These are phyloP conservation scores for Capsicum pubescens DNA, from an alignment of 257 asterid species.

Conservation along the genomic window DNA sequence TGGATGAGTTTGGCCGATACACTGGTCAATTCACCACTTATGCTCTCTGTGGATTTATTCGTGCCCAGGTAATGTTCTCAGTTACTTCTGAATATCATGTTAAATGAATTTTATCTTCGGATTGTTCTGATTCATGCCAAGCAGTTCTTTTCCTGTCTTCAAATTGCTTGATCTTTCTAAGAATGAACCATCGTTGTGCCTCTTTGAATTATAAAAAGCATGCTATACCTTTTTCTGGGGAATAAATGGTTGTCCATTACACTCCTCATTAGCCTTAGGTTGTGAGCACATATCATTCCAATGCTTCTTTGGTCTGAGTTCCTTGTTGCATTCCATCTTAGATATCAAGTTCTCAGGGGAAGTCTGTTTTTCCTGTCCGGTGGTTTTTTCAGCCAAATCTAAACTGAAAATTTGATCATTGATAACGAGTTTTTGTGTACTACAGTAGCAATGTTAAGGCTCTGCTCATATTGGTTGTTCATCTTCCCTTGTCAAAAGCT, in stretches of 20 bases:
- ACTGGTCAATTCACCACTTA: slow-evolving; percentile 68
- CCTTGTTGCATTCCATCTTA: neutral
- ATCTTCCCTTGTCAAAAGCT: neutral
- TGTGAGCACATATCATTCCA: neutral
- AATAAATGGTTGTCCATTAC: neutral
- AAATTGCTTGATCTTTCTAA: neutral
- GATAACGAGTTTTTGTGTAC: neutral
- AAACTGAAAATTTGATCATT: neutral
- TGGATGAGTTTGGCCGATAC: slow-evolving; percentile 74
- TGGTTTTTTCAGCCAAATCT: neutral
- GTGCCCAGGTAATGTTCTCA: slow-evolving; percentile 59
- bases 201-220: neutral
- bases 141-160: neutral
- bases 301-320: neutral
- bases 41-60: slow-evolving; percentile 81
- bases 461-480: neutral
- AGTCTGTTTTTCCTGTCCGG: neutral
- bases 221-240: neutral
- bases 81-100: neutral
- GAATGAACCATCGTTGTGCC: neutral
- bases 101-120: neutral
- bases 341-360: neutral
- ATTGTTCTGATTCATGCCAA: neutral
- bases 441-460: neutral
- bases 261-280: neutral